A percentile compares a stretch with the other conserved stretches of the same genome.
Evolutionary conservation across 169 alveolate genomes (phyloP).

Genomic region (Amoebophrya sp.): DNA sequence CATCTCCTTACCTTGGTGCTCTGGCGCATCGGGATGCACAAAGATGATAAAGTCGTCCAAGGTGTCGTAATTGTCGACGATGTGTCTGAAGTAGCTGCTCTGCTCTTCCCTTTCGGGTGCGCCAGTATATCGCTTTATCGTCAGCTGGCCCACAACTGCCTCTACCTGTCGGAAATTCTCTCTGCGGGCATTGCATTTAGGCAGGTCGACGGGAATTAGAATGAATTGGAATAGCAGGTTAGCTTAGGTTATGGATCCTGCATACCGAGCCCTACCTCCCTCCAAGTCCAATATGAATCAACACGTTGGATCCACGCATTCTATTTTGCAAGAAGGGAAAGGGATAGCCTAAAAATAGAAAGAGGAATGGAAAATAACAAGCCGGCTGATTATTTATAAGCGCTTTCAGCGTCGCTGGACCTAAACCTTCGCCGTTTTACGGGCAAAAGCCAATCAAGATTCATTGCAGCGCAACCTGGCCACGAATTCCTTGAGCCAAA

Average conservation of each 20-base stretch:
- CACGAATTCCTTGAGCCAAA: no score
- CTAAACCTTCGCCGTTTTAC: no score
- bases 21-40: conserved; percentile 42
- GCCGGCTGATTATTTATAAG: no score
- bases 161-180: neutral
- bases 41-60: conserved; percentile 43
- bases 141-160: conserved; percentile 4
- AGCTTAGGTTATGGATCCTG: no score
- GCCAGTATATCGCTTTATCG: conserved; percentile 26
- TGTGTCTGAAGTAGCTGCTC: conserved; percentile 39
- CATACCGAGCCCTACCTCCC: neutral
- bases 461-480: no score
- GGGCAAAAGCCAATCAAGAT: no score
- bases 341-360: no score
- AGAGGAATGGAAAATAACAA: no score
- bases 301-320: no score
- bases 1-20: conserved; percentile 37
- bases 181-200: conserved; percentile 29
- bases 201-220: conserved; percentile 38
- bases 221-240: conserved; percentile 32
- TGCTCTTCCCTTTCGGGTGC: conserved; percentile 47
- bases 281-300: conserved; percentile 10
- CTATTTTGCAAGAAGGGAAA: no score
- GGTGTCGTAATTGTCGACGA: conserved; percentile 40
- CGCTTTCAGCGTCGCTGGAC: no score